phyloP scores from a whole-genome alignment of 2,329 filamentous ascomycete species.

The Metarhizium humberi region DNA sequence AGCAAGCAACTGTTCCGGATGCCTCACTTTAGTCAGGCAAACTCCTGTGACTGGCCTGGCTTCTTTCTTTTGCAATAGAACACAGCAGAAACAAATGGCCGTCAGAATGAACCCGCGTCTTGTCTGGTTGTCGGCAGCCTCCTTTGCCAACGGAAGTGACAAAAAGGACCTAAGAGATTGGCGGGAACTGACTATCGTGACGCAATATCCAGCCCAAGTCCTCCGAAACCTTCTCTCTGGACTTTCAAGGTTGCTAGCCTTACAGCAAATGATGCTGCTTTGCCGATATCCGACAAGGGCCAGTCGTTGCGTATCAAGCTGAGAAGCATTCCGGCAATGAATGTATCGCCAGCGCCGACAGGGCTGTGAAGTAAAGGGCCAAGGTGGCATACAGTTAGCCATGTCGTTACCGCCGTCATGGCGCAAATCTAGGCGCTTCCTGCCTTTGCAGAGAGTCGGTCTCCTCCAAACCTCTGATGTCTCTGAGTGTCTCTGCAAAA shows the following conservation, averaged over 20 bases:
- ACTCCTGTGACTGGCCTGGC: too few species aligned
- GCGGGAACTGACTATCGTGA: not conserved
- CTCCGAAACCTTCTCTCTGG: constrained; percentile 2
- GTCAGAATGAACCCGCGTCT: too few species aligned
- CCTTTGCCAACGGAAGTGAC: too few species aligned
- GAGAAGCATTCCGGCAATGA: constrained; percentile 63
- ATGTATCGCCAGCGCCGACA: constrained; percentile 68
- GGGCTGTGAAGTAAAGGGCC: constrained; percentile 35
- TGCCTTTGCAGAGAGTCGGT: not conserved
- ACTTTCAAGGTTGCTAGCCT: constrained; percentile 1
- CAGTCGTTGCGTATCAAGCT: constrained; percentile 26
- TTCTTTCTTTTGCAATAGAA: too few species aligned
- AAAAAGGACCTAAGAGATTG: not conserved
- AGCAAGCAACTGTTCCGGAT: too few species aligned
- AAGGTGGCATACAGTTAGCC: not conserved
- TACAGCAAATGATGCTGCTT: not conserved
- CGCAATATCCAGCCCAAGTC: not conserved
- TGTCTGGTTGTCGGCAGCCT: too few species aligned
- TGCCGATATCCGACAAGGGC: not conserved
- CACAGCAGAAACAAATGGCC: too few species aligned
- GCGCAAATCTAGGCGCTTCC: not conserved
- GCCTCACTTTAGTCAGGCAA: too few species aligned
- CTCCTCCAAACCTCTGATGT: not conserved
- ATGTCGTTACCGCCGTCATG: not conserved
- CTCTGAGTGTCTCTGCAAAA: not conserved